Conservation (phyloP, 164 flowering plant genomes). For the Sextonia rubra region DNA sequence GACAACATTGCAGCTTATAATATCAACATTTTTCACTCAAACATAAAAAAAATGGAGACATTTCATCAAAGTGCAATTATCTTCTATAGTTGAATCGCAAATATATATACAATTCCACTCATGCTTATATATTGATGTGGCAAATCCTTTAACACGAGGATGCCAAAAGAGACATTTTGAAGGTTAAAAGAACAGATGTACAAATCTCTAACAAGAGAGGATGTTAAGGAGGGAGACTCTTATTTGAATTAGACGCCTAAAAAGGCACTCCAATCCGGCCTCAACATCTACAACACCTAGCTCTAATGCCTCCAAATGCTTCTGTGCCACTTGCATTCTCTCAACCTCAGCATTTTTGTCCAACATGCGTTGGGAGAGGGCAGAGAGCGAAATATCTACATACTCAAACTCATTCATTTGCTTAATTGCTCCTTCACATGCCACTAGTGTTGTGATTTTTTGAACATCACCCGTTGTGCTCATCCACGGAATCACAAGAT, state of each 20-base stretch:
- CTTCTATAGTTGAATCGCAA: too few species aligned
- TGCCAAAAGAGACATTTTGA: slow-evolving; percentile 3
- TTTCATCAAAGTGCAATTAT: too few species aligned
- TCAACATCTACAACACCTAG: slow-evolving; percentile 39
- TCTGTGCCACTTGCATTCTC: slow-evolving; percentile 25
- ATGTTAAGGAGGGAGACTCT: slow-evolving; percentile 59
- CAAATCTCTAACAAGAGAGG: slow-evolving; percentile 24
- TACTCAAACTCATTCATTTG: slow-evolving; percentile 32
- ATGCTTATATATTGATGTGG: too few species aligned
- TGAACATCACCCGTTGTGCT: too few species aligned
- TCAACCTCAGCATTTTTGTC: slow-evolving; percentile 19
- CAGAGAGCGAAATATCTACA: slow-evolving; percentile 26
- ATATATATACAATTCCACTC: too few species aligned
- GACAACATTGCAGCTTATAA: too few species aligned
- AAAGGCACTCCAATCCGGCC: slow-evolving; percentile 40
- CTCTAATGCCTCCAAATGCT: slow-evolving; percentile 49
- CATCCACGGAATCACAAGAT: too few species aligned
- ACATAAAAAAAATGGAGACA: too few species aligned
- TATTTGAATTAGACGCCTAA: slow-evolving; percentile 48
- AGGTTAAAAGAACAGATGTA: background rate
- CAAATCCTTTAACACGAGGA: slow-evolving; percentile 14
- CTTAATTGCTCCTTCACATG: slow-evolving; percentile 13
- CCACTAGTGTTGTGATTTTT: too few species aligned
- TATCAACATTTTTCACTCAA: too few species aligned
- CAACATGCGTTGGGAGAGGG: background rate